Evolutionary conservation across 768 basidiomycete genomes (phyloP).

Genomic region (Neoboletus brunneissimus): DNA sequence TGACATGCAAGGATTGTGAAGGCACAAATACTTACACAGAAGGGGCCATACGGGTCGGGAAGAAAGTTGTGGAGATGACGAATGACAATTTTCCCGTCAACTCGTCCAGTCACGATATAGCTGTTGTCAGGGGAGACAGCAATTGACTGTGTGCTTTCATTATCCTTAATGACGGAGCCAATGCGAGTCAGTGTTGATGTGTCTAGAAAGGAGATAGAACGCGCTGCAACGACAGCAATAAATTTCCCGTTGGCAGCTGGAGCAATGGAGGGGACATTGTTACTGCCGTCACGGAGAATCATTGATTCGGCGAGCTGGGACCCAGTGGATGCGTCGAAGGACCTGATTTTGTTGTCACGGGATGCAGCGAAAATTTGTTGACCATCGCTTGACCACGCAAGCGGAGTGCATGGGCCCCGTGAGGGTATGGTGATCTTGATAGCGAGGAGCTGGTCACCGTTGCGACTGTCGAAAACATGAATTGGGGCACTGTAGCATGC

Average conservation of each 20-base stretch:
- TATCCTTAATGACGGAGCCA: too few species aligned
- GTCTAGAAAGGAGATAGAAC: too few species aligned
- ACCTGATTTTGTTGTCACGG: not conserved
- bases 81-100: too few species aligned
- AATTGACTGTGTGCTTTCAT: too few species aligned
- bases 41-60: too few species aligned
- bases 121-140: too few species aligned
- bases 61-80: too few species aligned
- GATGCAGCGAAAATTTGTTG: not conserved
- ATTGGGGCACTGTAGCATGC: not conserved
- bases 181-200: too few species aligned
- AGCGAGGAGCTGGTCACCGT: not conserved
- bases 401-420: not conserved
- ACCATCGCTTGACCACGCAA: not conserved
- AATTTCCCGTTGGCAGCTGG: not conserved
- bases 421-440: rapidly evolving
- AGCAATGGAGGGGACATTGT: not conserved
- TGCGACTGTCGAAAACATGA: not conserved
- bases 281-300: not conserved
- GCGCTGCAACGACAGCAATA: not conserved
- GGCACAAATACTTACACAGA: too few species aligned
- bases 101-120: too few species aligned
- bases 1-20: too few species aligned
- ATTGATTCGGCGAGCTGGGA: not conserved
- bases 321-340: not conserved